These are phyloP conservation scores for Chenopodium suecicum DNA, from an alignment of 148 eudicot genomes.

Conservation along the genomic window DNA sequence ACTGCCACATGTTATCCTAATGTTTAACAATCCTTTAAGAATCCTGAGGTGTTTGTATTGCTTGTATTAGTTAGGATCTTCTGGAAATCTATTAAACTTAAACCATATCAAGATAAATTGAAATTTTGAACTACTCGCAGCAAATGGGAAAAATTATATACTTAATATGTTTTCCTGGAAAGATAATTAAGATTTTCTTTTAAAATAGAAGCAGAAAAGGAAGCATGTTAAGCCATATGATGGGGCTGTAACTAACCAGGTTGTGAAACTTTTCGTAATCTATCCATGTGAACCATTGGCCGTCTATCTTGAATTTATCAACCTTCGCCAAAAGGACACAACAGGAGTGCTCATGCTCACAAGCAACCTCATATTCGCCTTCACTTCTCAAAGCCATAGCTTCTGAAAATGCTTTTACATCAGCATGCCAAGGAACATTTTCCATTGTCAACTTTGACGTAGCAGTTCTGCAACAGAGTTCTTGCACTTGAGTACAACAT, in stretches of 20 bases:
- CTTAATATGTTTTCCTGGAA: not conserved
- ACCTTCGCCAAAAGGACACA: slow-evolving; percentile 91
- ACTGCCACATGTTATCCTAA: not conserved
- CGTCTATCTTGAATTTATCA: slow-evolving; percentile 76
- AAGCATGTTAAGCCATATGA: not conserved
- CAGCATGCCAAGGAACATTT: slow-evolving; percentile 99
- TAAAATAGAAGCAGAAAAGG: not conserved
- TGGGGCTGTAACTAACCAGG: slow-evolving; percentile 52
- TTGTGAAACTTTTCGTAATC: slow-evolving; percentile 97
- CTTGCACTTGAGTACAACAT: slow-evolving; percentile 11
- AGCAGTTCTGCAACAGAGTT: slow-evolving; percentile 57
- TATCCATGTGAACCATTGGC: slow-evolving; percentile 98
- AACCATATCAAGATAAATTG: not conserved
- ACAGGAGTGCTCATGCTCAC: slow-evolving; percentile 97
- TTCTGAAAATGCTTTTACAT: slow-evolving; percentile 88
- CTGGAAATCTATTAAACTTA: not conserved
- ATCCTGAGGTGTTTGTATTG: not conserved
- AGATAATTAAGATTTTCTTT: not conserved
- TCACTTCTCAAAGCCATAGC: slow-evolving; percentile 77
- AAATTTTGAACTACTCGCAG: not conserved
- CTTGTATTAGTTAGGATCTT: not conserved
- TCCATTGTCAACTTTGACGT: slow-evolving; percentile 99
- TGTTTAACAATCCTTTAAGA: not conserved
- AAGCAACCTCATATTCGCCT: slow-evolving; percentile 93
- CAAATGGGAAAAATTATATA: not conserved